These are phyloP conservation scores for Pythium sukuiense DNA, from an alignment of 352 stramenopile genomes.

Conservation along the genomic window DNA sequence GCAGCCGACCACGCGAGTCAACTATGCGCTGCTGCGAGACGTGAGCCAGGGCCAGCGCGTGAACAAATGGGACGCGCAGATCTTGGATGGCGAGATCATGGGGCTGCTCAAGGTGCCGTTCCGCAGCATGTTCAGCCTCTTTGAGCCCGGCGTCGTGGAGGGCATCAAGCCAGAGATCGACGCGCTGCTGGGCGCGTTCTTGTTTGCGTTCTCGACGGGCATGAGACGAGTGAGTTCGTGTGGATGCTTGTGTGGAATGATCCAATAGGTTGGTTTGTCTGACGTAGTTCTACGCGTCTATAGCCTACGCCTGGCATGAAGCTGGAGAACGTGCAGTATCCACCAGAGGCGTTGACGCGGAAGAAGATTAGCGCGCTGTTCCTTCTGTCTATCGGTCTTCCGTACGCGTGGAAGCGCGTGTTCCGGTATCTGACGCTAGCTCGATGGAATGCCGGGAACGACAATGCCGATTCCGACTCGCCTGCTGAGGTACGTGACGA, in stretches of 20 bases:
- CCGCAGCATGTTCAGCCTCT: slow-evolving; percentile 82
- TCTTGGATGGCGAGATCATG: slow-evolving; percentile 81
- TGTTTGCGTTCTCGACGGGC: slow-evolving; percentile 71
- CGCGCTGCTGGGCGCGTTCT: slow-evolving; percentile 42
- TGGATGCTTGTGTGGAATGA: background rate
- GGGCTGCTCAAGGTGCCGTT: slow-evolving; percentile 69
- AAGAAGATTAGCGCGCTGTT: slow-evolving; percentile 60
- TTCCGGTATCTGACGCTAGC: slow-evolving; percentile 62
- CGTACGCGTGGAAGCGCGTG: slow-evolving; percentile 77
- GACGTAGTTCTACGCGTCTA: background rate
- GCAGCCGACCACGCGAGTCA: slow-evolving; percentile 26
- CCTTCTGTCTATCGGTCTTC: slow-evolving; percentile 64
- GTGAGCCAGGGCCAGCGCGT: slow-evolving; percentile 55
- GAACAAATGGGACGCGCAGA: slow-evolving; percentile 84
- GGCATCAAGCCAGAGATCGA: slow-evolving; percentile 78
- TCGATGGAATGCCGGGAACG: slow-evolving; percentile 33
- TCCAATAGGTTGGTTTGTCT: background rate
- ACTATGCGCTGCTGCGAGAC: slow-evolving; percentile 46
- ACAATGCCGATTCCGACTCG: slow-evolving; percentile 14
- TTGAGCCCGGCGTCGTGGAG: slow-evolving; percentile 64
- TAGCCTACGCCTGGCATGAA: slow-evolving; percentile 85
- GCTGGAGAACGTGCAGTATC: slow-evolving; percentile 76
- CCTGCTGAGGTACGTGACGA: slow-evolving; percentile 6
- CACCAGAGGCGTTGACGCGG: slow-evolving; percentile 41
- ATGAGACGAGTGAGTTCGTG: slow-evolving; percentile 46